These are phyloP conservation scores for Stagonosporopsis tanaceti DNA, from an alignment of 2,329 filamentous ascomycete genomes.

Conservation along the genomic window DNA sequence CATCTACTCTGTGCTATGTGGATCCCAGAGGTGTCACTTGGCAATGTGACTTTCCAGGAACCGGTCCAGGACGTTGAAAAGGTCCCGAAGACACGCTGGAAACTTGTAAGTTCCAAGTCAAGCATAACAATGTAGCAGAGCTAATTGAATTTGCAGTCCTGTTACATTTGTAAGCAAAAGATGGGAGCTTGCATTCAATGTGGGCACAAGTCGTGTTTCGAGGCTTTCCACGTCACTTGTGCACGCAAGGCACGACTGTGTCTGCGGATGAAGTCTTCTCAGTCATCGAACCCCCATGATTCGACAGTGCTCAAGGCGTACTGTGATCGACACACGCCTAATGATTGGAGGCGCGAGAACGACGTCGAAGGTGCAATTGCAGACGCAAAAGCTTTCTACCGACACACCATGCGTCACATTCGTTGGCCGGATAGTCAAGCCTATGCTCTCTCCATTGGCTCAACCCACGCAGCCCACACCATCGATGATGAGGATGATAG, in stretches of 20 bases:
- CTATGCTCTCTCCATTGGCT: conserved; percentile 81
- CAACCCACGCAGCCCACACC: conserved; percentile 66
- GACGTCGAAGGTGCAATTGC: conserved; percentile 80
- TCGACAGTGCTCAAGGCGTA: conserved; percentile 89
- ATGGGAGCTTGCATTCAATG: conserved; percentile 99
- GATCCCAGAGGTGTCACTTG: conserved; percentile 96
- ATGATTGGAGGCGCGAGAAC: conserved; percentile 87
- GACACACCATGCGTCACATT: conserved; percentile 83
- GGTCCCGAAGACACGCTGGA: conserved; percentile 94
- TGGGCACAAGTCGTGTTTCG: conserved; percentile 95
- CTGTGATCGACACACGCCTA: conserved; percentile 92
- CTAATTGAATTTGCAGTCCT: conserved; percentile 59
- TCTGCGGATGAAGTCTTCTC: conserved; percentile 94
- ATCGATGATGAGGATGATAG: conserved; percentile 59
- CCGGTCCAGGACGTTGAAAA: conserved; percentile 98
- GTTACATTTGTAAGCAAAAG: conserved; percentile 95
- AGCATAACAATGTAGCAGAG: background rate
- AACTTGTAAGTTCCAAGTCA: conserved; percentile 59
- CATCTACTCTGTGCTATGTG: conserved; percentile 97
- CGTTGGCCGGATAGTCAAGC: conserved; percentile 93
- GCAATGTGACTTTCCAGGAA: conserved; percentile 97
- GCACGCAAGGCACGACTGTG: conserved; percentile 87
- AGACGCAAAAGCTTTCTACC: conserved; percentile 89
- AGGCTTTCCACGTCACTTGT: conserved; percentile 97
- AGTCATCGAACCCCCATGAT: conserved; percentile 79